Percentiles rank a stretch among this genome's conserved stretches.
These are phyloP conservation scores for Camellia lanceoleosa DNA, from an alignment of 148 eudicot species.

Conservation along the genomic window DNA sequence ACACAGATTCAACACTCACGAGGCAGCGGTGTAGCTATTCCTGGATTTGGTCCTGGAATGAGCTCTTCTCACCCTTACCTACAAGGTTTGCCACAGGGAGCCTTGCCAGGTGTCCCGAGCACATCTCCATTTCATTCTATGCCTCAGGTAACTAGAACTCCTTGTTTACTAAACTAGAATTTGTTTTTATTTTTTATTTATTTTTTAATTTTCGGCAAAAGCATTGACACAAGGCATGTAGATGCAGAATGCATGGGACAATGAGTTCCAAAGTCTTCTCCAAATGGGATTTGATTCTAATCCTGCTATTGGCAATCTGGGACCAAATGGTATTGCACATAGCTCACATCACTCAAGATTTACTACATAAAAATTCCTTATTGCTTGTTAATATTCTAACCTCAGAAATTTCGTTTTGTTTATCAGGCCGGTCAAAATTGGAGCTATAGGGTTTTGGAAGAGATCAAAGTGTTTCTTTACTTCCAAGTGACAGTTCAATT, in stretches of 20 bases:
- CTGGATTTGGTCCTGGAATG: constrained; percentile 60
- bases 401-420: background rate
- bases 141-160: constrained; percentile 51
- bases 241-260: constrained; percentile 65
- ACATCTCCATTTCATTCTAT: constrained; percentile 50
- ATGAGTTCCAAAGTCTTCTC: constrained; percentile 77
- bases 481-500: constrained; percentile 21
- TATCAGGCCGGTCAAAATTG: constrained; percentile 58
- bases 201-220: background rate
- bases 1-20: constrained; percentile 57
- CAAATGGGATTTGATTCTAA: constrained; percentile 80
- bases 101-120: constrained; percentile 39
- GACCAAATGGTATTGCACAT: constrained; percentile 57
- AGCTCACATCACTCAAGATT: background rate
- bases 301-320: constrained; percentile 50
- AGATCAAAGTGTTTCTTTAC: constrained; percentile 1
- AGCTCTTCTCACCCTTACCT: constrained; percentile 52
- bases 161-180: background rate
- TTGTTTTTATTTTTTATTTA: too few relatives aligned
- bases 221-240: background rate
- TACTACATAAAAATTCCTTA: background rate
- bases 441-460: constrained; percentile 47
- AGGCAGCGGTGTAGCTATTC: constrained; percentile 38
- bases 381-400: background rate
- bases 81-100: constrained; percentile 45